Evolutionary conservation across 2,329 filamentous ascomycete genomes (phyloP).

Genomic region (Geosmithia flava): DNA sequence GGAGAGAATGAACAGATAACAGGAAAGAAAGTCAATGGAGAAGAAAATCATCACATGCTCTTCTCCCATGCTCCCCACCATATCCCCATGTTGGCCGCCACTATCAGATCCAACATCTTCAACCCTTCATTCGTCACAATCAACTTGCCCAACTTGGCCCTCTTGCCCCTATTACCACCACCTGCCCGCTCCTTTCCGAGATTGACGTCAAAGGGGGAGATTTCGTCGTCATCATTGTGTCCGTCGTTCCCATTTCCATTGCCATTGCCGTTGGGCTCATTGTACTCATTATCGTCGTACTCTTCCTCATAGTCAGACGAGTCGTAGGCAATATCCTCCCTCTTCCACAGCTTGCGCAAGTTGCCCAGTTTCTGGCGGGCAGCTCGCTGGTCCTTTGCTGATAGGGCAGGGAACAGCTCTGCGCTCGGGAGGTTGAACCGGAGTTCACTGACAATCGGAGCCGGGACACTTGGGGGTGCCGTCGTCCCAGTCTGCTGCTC

Average conservation of each 20-base stretch:
- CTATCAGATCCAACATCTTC: conserved; percentile 89
- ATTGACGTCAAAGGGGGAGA: conserved; percentile 50
- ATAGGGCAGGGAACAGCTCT: conserved; percentile 19
- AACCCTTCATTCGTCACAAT: conserved; percentile 81
- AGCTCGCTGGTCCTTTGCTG: conserved; percentile 13
- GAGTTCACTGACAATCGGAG: conserved; percentile 60
- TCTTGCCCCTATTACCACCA: conserved; percentile 72
- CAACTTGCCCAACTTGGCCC: conserved; percentile 87
- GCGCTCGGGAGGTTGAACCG: conserved; percentile 73
- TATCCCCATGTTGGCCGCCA: conserved; percentile 81
- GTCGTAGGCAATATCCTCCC: conserved; percentile 2
- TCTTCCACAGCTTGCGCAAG: conserved; percentile 28
- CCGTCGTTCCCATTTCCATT: conserved; percentile 12
- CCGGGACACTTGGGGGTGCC: conserved; percentile 9
- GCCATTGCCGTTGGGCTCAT: conserved; percentile 4
- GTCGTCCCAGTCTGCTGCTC: conserved; percentile 11
- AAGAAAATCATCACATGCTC: conserved; percentile 19
- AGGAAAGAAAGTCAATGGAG: not conserved
- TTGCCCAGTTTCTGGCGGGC: conserved; percentile 22
- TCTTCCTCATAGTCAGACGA: conserved; percentile 2
- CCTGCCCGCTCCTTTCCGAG: conserved; percentile 76
- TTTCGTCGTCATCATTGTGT: conserved; percentile 23
- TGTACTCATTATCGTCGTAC: conserved; percentile 9
- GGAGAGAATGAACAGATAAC: not conserved
- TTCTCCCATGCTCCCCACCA: conserved; percentile 87